Percentiles rank a stretch among this genome's conserved stretches.
phyloP scores from a whole-genome alignment of 306 rosid genomes.

The Medicago arabica region DNA sequence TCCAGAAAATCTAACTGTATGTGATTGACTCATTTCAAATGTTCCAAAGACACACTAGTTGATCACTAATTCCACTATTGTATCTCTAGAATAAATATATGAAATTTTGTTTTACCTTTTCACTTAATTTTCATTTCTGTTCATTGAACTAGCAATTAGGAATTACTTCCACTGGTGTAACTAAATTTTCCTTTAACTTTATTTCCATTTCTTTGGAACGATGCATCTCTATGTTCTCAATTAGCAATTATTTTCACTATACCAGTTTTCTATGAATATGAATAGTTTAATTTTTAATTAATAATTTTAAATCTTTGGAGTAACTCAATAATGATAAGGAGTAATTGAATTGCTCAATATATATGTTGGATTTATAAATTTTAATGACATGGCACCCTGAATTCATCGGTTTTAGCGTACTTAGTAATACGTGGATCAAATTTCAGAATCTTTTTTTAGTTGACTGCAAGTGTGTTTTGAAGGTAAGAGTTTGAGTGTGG shows the following conservation, averaged over 20 bases:
- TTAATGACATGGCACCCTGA: constrained; percentile 37
- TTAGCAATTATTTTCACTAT: constrained; percentile 31
- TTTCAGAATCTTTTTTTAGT: constrained; percentile 36
- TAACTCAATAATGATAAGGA: constrained; percentile 30
- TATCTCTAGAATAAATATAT: not conserved
- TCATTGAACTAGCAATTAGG: constrained; percentile 11
- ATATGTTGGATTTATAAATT: constrained; percentile 39
- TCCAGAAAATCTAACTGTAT: constrained; percentile 22
- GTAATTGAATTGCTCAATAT: constrained; percentile 14
- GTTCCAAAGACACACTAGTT: constrained; percentile 24
- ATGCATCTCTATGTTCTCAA: constrained; percentile 16
- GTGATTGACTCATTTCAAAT: constrained; percentile 36
- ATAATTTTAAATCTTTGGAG: constrained; percentile 28
- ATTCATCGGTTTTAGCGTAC: constrained; percentile 34
- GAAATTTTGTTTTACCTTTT: not conserved
- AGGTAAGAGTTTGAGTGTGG: constrained; percentile 55
- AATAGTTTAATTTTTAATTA: constrained; percentile 30
- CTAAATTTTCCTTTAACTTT: constrained; percentile 11
- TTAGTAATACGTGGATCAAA: constrained; percentile 36
- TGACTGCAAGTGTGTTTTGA: constrained; percentile 35
- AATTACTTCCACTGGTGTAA: constrained; percentile 26
- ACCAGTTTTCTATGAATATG: constrained; percentile 11
- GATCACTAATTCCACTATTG: constrained; percentile 21
- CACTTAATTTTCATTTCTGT: constrained; percentile 14
- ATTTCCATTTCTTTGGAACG: constrained; percentile 25